These are phyloP conservation scores for Fusarium mundagurra DNA, from an alignment of 2,329 filamentous ascomycete species.

Conservation along the genomic window DNA sequence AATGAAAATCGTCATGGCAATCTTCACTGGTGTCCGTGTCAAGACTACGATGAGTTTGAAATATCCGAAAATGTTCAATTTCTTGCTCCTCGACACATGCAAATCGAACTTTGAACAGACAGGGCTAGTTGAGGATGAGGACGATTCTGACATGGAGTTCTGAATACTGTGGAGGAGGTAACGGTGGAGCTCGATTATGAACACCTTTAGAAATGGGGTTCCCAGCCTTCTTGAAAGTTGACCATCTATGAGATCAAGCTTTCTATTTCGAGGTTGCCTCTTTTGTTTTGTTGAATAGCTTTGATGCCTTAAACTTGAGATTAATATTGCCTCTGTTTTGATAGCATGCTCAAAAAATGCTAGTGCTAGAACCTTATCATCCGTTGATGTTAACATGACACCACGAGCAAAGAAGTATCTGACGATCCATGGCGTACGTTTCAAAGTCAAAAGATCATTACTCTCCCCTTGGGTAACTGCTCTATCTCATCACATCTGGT, in stretches of 20 bases:
- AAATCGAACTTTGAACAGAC: not conserved
- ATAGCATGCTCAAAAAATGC: not conserved
- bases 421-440: fast-evolving
- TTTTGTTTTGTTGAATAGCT: not conserved
- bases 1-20: too few species aligned
- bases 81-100: not conserved
- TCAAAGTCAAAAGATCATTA: not conserved
- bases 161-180: not conserved
- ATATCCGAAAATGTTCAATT: fast-evolving
- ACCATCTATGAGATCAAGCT: not conserved
- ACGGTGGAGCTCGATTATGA: too few species aligned
- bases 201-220: not conserved
- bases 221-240: not conserved
- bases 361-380: not conserved
- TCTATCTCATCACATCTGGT: not conserved
- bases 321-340: not conserved
- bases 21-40: too few species aligned
- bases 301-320: fast-evolving
- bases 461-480: not conserved
- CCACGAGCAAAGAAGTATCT: not conserved
- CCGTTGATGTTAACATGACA: not conserved
- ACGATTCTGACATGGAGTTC: not conserved
- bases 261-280: fast-evolving
- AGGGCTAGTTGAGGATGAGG: not conserved
- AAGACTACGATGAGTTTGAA: too few species aligned